Percentiles rank a stretch among this genome's conserved stretches.
These are phyloP conservation scores for Pichia deserticola DNA, from an alignment of 805 yeast species.

Conservation along the genomic window DNA sequence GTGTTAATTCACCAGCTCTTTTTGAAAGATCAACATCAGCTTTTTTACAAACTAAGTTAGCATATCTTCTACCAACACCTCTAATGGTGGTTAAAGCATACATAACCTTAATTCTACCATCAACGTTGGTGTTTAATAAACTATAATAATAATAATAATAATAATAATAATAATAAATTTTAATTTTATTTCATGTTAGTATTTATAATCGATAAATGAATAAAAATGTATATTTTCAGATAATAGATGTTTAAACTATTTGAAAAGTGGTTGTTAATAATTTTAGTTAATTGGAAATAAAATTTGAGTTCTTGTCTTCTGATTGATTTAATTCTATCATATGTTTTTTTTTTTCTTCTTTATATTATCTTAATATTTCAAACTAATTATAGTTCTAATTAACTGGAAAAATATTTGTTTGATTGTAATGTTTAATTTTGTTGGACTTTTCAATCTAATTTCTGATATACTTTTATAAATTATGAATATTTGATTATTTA, in stretches of 20 bases:
- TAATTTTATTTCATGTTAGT: neutral
- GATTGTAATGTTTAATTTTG: neutral
- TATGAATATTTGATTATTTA: neutral
- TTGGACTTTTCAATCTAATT: too few species aligned
- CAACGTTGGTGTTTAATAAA: constrained; percentile 99
- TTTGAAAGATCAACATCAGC: constrained; percentile 97
- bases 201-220: neutral
- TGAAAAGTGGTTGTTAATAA: too few species aligned
- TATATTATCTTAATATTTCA: too few species aligned
- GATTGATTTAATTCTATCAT: too few species aligned
- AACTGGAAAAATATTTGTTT: too few species aligned
- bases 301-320: too few species aligned
- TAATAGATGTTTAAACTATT: too few species aligned
- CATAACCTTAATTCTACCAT: constrained; percentile 99
- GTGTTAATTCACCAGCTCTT: constrained; percentile 99
- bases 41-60: constrained; percentile 99
- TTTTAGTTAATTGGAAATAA: too few species aligned
- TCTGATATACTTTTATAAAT: too few species aligned
- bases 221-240: too few species aligned
- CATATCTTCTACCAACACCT: constrained; percentile 99
- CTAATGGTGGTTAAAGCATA: constrained; percentile 99
- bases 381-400: too few species aligned
- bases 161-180: neutral
- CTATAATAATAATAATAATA: constrained; percentile 33
- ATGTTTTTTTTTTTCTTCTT: too few species aligned